Conservation (phyloP, 208 protist genomes). For the Leptomonas pyrrhocoris region DNA sequence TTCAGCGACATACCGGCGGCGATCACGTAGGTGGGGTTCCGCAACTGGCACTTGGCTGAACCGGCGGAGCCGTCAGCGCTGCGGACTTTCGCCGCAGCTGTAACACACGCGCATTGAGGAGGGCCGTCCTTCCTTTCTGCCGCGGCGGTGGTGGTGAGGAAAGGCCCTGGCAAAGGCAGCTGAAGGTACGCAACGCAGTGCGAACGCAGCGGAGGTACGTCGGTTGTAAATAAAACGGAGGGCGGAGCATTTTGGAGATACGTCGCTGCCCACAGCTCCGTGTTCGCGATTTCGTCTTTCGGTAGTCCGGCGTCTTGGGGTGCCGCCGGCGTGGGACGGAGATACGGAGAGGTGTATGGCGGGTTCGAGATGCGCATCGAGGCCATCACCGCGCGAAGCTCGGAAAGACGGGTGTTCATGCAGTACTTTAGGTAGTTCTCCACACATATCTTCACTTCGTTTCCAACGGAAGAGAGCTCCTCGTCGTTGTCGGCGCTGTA, state of each 20-base stretch:
- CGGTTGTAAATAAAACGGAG: slow-evolving; percentile 58
- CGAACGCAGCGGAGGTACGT: slow-evolving; percentile 50
- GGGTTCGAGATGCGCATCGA: background rate
- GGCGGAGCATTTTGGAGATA: slow-evolving; percentile 18
- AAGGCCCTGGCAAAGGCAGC: slow-evolving; percentile 32
- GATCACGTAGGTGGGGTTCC: slow-evolving; percentile 28
- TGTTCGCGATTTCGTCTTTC: slow-evolving; percentile 1
- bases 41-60: background rate
- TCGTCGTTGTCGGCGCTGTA: slow-evolving; percentile 32
- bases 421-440: slow-evolving; percentile 60
- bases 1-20: slow-evolving; percentile 78
- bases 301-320: background rate
- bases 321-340: background rate
- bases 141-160: background rate
- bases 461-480: slow-evolving; percentile 31
- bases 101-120: background rate
- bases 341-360: background rate
- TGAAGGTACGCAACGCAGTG: slow-evolving; percentile 75
- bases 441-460: slow-evolving; percentile 57
- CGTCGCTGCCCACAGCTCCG: slow-evolving; percentile 1
- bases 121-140: background rate
- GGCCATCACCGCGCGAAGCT: background rate
- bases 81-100: background rate
- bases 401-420: background rate
- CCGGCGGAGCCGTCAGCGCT: background rate